These are phyloP conservation scores for Populus hybrid DNA, from an alignment of 441 rosid species.

Conservation along the genomic window DNA sequence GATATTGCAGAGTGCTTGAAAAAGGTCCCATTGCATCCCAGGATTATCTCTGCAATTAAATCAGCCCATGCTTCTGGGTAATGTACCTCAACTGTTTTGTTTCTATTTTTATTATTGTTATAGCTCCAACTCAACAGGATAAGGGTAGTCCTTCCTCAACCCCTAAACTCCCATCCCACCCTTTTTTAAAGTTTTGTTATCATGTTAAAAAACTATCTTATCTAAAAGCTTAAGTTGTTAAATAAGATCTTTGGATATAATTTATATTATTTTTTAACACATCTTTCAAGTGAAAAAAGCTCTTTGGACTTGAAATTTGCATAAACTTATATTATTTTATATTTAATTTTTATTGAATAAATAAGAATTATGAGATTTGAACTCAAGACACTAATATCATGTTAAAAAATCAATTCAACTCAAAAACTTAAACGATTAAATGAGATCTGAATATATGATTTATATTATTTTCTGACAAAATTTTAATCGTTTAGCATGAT, in stretches of 20 bases:
- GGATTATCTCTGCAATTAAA: slow-evolving; percentile 22
- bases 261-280: too few species aligned
- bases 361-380: fast-evolving
- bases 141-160: background rate
- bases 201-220: too few species aligned
- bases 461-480: too few species aligned
- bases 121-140: background rate
- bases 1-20: slow-evolving; percentile 29
- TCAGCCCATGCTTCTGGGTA: slow-evolving; percentile 32
- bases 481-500: background rate
- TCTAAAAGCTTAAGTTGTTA: fast-evolving
- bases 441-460: too few species aligned
- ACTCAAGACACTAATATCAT: too few species aligned
- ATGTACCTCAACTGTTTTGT: background rate
- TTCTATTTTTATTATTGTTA: background rate
- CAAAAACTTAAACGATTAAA: too few species aligned
- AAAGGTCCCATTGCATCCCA: background rate
- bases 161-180: background rate
- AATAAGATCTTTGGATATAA: fast-evolving
- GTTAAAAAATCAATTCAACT: too few species aligned
- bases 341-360: too few species aligned
- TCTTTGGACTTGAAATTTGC: too few species aligned
- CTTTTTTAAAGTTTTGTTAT: background rate
- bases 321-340: fast-evolving
- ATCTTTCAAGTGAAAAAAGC: fast-evolving